Base-by-base conservation (phyloP, 2,329 filamentous ascomycete genomes). In the Bipolaris gigantea region DNA sequence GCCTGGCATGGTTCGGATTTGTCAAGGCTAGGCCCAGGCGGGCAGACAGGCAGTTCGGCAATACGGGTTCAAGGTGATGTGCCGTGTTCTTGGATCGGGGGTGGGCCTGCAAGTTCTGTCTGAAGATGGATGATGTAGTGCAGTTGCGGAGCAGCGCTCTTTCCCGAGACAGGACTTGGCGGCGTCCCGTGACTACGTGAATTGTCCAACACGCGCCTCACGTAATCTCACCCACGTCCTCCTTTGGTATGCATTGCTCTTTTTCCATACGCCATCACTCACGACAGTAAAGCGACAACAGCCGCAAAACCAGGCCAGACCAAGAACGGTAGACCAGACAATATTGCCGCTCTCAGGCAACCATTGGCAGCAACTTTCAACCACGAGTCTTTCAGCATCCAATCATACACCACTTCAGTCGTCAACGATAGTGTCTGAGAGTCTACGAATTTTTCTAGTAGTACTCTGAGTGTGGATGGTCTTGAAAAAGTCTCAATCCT, bases 1-100 rank as follows among this genome's bases (percentile, higher is more conserved):
- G 58, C 85, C 88, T 64, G 62, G 60, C 65, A 70, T 70, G 19
- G 52, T 53, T 57, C 39, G 13, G 47, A 16, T 46, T 18, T 40
- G 19, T 34, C 34, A 21, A 33, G 33, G 34, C 39, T n/a, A 25
- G 16, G 35, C 35, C 41, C 19, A 10, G 33, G 43, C 32, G n/a
- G 33, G 18, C 16, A 23, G 16, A 8, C 8, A 23, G 16, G 10
- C 11, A 3, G 21, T 32, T 27, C 2, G n/a, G 25, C 4, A 13
- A 36, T 41, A 1, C 18, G 10, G n/a, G 23, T 35, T 19, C 25
- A n/a, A 38, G 42, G 27, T 19, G 38, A 41, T 36, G 18, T 27
- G 21, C 6, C 21, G 36, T 25, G 40, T 13, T 54, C 33, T 16
- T 18, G 8, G 5, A 45, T 25, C 23, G 39, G 27, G 30, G 18